Conservation (phyloP, 202 grass and related monocot species). For the Carex sylvatica region DNA sequence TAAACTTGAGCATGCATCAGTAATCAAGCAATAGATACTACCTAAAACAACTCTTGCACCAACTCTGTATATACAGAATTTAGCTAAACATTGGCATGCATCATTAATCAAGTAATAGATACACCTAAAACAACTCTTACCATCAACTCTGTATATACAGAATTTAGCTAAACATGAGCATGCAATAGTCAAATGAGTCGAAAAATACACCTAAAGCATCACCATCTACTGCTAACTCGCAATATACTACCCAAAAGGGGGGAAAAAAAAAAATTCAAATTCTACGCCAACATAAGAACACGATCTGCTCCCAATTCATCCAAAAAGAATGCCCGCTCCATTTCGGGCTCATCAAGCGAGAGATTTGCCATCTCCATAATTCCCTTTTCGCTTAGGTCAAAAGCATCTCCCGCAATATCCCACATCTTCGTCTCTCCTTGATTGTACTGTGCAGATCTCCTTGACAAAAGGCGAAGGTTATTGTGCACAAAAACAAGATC, state of each 20-base stretch:
- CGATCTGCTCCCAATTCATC: background rate
- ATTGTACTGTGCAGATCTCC: slow-evolving; percentile 6
- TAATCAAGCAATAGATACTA: background rate
- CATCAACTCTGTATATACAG: slow-evolving; percentile 15
- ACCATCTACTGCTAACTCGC: background rate
- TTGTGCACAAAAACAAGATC: slow-evolving; percentile 23
- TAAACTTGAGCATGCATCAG: background rate
- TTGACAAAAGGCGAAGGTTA: slow-evolving; percentile 18
- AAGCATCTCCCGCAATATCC: slow-evolving; percentile 22
- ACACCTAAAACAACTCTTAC: background rate
- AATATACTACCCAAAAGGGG: background rate
- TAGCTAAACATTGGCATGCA: background rate
- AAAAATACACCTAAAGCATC: slow-evolving; percentile 3
- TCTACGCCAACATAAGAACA: background rate
- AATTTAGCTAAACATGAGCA: background rate
- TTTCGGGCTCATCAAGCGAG: slow-evolving; percentile 12
- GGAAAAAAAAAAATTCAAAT: background rate
- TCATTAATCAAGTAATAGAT: background rate
- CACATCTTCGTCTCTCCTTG: slow-evolving; percentile 17
- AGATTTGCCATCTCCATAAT: slow-evolving; percentile 18
- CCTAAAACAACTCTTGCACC: background rate
- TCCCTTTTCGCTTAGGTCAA: slow-evolving; percentile 14
- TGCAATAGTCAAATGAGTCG: background rate
- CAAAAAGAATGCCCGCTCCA: slow-evolving; percentile 15
- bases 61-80: slow-evolving; percentile 9